phyloP scores from a whole-genome alignment of 768 basidiomycete species.

The Mycena alexandri region DNA sequence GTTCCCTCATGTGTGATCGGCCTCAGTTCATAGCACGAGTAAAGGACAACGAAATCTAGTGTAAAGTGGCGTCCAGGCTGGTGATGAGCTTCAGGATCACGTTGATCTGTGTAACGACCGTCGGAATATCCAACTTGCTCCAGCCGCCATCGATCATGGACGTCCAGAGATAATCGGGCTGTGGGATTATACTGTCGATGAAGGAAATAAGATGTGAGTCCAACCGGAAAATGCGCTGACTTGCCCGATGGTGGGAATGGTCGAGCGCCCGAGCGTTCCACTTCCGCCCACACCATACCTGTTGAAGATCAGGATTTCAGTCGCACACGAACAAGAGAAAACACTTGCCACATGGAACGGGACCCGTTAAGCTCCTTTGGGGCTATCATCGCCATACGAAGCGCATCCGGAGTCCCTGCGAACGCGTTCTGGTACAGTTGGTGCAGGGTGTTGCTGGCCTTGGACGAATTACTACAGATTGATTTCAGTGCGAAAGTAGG shows the following conservation, averaged over 20 bases:
- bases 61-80: slow-evolving; percentile 40
- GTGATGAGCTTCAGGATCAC: slow-evolving; percentile 42
- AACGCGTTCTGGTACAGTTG: slow-evolving; percentile 44
- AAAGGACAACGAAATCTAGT: slow-evolving; percentile 7
- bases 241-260: slow-evolving; percentile 47
- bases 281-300: slow-evolving; percentile 48
- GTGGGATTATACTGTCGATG: slow-evolving; percentile 46
- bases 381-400: slow-evolving; percentile 49
- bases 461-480: slow-evolving; percentile 41
- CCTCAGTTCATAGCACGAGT: neutral
- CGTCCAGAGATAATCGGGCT: slow-evolving; percentile 49
- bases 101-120: slow-evolving; percentile 44
- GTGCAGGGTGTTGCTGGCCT: slow-evolving; percentile 41
- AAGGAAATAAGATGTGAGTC: neutral
- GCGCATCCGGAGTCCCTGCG: slow-evolving; percentile 40
- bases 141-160: slow-evolving; percentile 48
- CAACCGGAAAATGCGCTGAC: neutral
- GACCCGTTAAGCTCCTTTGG: slow-evolving; percentile 41
- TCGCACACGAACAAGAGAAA: neutral
- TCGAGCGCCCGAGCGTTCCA: slow-evolving; percentile 41
- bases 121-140: slow-evolving; percentile 45
- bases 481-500: neutral
- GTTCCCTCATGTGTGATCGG: neutral
- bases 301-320: neutral
- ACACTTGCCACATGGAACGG: slow-evolving; percentile 40